phyloP scores from a whole-genome alignment of 2,329 filamentous ascomycete genomes.

The Sporothrix sp. region DNA sequence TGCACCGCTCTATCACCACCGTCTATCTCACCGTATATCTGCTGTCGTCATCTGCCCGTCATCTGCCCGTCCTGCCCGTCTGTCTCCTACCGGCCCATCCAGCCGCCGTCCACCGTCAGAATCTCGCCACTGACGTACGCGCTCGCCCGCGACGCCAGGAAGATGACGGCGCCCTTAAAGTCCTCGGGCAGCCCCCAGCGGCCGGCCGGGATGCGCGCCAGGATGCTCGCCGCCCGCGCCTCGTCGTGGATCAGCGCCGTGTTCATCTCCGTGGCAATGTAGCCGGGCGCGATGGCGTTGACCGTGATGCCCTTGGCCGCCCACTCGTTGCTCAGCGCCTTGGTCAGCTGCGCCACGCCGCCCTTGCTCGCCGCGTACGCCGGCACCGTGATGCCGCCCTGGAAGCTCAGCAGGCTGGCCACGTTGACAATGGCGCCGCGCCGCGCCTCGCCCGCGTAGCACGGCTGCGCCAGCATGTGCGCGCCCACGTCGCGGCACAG shows the following conservation, averaged over 20 bases:
- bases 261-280: constrained; percentile 95
- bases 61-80: background rate
- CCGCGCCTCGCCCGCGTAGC: constrained; percentile 32
- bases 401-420: constrained; percentile 69
- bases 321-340: constrained; percentile 83
- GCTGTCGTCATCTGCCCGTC: background rate
- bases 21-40: too few relatives aligned
- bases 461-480: constrained; percentile 58
- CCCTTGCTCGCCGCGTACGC: constrained; percentile 84
- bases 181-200: constrained; percentile 78
- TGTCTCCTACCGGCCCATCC: constrained; percentile 67
- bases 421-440: constrained; percentile 75
- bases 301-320: constrained; percentile 67
- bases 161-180: constrained; percentile 76
- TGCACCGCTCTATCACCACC: too few relatives aligned
- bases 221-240: constrained; percentile 61
- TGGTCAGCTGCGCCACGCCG: constrained; percentile 74
- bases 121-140: constrained; percentile 75
- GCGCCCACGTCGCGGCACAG: constrained; percentile 68
- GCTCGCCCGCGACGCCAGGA: constrained; percentile 65
- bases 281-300: constrained; percentile 82
- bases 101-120: constrained; percentile 78
- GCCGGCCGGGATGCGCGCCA: constrained; percentile 71
- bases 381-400: constrained; percentile 79
- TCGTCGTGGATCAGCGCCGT: constrained; percentile 65